These are phyloP conservation scores for Colletotrichum sp. DNA, from an alignment of 2,329 filamentous ascomycete species.

Conservation along the genomic window DNA sequence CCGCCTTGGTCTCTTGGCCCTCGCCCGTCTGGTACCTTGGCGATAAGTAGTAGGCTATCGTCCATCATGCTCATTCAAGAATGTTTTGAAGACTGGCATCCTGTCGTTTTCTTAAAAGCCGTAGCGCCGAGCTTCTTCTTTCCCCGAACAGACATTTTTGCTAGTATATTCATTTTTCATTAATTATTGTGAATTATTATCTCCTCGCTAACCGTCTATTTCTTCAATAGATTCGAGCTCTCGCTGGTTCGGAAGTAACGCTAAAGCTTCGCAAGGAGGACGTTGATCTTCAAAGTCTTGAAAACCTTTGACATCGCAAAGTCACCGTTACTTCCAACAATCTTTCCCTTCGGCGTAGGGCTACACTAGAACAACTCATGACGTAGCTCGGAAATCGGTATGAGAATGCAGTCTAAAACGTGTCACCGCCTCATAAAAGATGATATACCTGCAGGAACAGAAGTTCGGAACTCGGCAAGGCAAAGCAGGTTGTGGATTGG, in stretches of 20 bases:
- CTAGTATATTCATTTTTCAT: background rate
- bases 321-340: accelerated
- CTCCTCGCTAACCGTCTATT: too few species aligned
- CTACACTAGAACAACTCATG: background rate
- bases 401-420: background rate
- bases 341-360: accelerated
- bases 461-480: background rate
- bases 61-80: too few species aligned
- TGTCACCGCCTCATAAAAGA: accelerated
- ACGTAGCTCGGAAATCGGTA: background rate
- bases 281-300: accelerated
- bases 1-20: background rate
- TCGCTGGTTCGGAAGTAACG: too few species aligned
- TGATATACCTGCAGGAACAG: background rate
- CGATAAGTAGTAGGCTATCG: background rate
- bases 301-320: background rate
- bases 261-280: background rate
- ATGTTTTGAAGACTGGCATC: background rate
- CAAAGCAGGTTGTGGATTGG: background rate
- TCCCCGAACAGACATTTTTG: background rate
- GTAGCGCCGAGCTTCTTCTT: background rate
- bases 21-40: background rate
- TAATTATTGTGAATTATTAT: accelerated
- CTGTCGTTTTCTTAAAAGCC: background rate
- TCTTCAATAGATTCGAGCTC: too few species aligned